A percentile compares a stretch with the other conserved stretches of the same genome.
phyloP scores from a whole-genome alignment of 306 rosid genomes.

The Prunus mira region DNA sequence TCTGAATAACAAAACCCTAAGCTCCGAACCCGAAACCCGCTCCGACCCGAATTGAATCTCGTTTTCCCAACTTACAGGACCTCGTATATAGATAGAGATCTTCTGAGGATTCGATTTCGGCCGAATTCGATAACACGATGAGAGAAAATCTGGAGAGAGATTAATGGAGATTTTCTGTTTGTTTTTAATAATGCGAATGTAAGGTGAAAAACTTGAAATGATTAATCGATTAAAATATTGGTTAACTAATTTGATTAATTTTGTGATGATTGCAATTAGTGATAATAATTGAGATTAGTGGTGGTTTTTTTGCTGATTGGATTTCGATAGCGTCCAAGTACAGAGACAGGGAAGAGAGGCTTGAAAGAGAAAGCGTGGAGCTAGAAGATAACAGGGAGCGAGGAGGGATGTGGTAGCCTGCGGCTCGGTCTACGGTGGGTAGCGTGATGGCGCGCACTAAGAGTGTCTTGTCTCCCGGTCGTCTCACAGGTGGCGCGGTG shows the following conservation, averaged over 20 bases:
- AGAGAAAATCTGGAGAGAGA: neutral
- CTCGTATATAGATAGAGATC: slow-evolving; percentile 9
- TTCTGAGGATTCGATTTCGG: slow-evolving; percentile 16
- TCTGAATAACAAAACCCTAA: slow-evolving; percentile 32
- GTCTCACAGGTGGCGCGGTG: neutral
- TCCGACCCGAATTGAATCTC: slow-evolving; percentile 7
- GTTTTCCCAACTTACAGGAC: slow-evolving; percentile 8
- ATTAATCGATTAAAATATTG: neutral
- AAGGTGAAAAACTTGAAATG: neutral
- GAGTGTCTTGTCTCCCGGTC: neutral
- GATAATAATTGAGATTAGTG: slow-evolving; percentile 21
- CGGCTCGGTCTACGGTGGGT: neutral
- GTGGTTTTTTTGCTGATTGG: neutral
- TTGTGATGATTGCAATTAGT: slow-evolving; percentile 1
- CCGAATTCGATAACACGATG: neutral
- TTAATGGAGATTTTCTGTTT: neutral
- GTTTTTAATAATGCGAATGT: neutral
- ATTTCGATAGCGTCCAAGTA: slow-evolving; percentile 12
- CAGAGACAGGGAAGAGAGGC: slow-evolving; percentile 4
- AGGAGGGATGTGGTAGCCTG: neutral
- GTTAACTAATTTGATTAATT: neutral
- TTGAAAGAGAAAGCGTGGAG: slow-evolving; percentile 9
- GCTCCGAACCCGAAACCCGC: slow-evolving; percentile 26
- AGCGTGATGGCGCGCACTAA: neutral
- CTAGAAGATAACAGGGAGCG: neutral